Evolutionary conservation across 108 stramenopile genomes (phyloP), one percentile per base, ranked within the genome.

Genomic region (Skeletonema marinoi): DNA sequence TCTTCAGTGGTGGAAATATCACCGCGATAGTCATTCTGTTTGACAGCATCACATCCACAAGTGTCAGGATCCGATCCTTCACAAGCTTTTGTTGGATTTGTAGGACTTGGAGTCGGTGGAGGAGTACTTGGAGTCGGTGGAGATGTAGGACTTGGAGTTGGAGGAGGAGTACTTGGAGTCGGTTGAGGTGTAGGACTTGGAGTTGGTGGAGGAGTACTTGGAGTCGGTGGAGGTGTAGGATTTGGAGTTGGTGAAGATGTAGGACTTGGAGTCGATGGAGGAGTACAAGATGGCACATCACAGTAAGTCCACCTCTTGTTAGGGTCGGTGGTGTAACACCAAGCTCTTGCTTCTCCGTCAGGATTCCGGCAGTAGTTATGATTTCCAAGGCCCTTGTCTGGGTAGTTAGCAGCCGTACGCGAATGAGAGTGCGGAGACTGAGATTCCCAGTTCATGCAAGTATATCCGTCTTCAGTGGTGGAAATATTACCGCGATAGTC

Each of bases 271-370:
- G n/a, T n/a, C n/a, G n/a, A n/a, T n/a, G n/a, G n/a, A n/a, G n/a
- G n/a, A n/a, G n/a, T n/a, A n/a, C n/a, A n/a, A n/a, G n/a, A n/a
- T n/a, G 66, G 66, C 16, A 67, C 21, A 58, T 62, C 16, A 25
- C 70, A 71, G 19, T 32, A 71, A 13, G 5, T 21, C 70, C 70
- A 71, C 9, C 70, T 21, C 39, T 33, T 51, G 39, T 60, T 19
- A n/a, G 70, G 70, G 11, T 71, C 70, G 6, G 70, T 71, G 14
- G 70, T 71, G 70, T 71, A 71, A n/a, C 70, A 71, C 70, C 70
- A 71, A 14, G 66, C 66, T 29, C 66, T n/a, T 4, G 62, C 32
- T 36, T 63, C 62, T 0, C 62, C 62, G 33, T 71, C 70, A 6
- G 70, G 70, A 10, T 71, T 71, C n/a, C 70, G 30, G 11, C 70